Base-by-base conservation (phyloP, 805 yeast species). In the Cyberlindnera meyerae region DNA sequence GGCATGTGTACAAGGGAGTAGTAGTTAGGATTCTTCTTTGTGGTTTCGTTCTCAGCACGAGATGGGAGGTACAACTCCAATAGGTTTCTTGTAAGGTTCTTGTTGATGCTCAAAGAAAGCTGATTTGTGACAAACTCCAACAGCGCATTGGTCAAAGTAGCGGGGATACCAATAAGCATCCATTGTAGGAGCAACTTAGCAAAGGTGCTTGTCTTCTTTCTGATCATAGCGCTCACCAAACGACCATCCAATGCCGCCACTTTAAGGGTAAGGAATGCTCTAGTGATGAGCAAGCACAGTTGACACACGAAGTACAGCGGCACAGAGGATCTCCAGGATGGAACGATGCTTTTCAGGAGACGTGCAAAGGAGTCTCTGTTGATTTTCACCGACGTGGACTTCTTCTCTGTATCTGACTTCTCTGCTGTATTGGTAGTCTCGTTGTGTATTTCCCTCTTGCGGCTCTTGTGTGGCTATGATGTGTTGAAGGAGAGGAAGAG, bases 161-260 rank as follows among this genome's bases (percentile, higher is more conserved):
- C 93, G 0, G 97, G 97, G 8, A 87, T 57, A 9, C 96, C 96
- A 11, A 89, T 66, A 12, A 76, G 49, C 80, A 89, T 75, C 97
- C 97, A 89, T 51, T 75, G 68, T 2, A 73, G 65, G 37, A 88
- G 59, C 20, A 82, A 70, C 42, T 71, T 70, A 39, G 79, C 63
- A 52, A 89, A 88, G 30, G 67, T 68, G 31, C 70, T 66, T 43
- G 87, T 82, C 34, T 71, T 70, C 44, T 82, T 85, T 27, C 81
- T 72, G 20, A 89, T 84, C 48, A 89, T 69, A 1, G 85, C 76
- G 0, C 95, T 85, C 5, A 89, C 96, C 36, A 89, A 65, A 52
- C 70, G 67, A 46, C 97, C 97, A 58, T 89, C 97, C 40, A 89
- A 66, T 11, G 81, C 75, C 6, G 97, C 96, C 12, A 88, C 89